A percentile compares a stretch with the other conserved stretches of the same genome.
Conservation (phyloP, 2,329 filamentous ascomycete genomes). For the Diaporthe caulivora region DNA sequence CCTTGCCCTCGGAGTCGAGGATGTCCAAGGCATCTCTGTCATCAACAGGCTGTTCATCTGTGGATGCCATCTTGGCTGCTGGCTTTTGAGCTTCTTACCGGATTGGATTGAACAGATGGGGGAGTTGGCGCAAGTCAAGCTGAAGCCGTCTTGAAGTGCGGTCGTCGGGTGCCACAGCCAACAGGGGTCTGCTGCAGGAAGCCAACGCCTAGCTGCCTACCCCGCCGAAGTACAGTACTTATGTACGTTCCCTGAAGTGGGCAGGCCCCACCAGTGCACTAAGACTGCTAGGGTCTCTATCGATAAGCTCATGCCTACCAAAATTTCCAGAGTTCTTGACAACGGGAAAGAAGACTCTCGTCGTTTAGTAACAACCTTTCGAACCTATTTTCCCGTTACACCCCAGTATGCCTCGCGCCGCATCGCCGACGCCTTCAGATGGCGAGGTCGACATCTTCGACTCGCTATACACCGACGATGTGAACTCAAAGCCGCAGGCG, state of each 20-base stretch:
- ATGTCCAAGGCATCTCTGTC: conserved; percentile 78
- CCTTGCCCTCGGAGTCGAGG: conserved; percentile 86
- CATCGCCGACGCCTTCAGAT: conserved; percentile 88
- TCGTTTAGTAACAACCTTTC: neutral
- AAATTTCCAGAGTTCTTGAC: conserved; percentile 11
- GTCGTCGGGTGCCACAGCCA: conserved; percentile 3
- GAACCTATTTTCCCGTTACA: neutral
- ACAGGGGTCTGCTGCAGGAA: conserved; percentile 15
- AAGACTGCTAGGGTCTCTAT: conserved; percentile 9
- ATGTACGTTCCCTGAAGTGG: neutral
- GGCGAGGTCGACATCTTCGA: conserved; percentile 91
- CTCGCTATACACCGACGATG: conserved; percentile 76
- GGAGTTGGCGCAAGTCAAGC: conserved; percentile 33
- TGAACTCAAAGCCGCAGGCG: conserved; percentile 51
- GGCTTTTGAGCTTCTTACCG: conserved; percentile 37
- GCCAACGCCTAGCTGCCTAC: neutral
- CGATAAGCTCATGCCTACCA: conserved; percentile 24
- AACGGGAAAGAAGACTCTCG: neutral
- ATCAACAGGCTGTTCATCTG: conserved; percentile 67
- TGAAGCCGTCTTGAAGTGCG: conserved; percentile 16
- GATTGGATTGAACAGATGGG: conserved; percentile 15
- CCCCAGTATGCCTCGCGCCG: conserved; percentile 76
- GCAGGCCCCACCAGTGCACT: conserved; percentile 3
- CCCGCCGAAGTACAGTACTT: no score
- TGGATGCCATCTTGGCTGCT: conserved; percentile 45